A percentile compares a stretch with the other conserved stretches of the same genome.
Evolutionary conservation across 73 alveolate genomes (phyloP).

Genomic region (Durusdinium trenchii): DNA sequence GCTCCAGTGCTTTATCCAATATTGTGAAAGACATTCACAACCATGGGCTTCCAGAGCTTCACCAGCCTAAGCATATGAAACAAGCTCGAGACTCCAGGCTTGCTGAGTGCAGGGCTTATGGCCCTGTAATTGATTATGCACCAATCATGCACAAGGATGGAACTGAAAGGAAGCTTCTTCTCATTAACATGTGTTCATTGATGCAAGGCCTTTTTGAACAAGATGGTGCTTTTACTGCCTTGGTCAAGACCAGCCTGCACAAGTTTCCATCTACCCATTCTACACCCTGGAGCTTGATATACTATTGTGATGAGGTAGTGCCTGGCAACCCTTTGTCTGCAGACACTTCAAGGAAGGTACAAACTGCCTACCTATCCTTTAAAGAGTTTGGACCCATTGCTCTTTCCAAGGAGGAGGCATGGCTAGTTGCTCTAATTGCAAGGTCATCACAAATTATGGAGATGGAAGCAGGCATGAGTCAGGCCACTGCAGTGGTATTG

Average conservation of each 20-base stretch:
- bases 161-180: neutral
- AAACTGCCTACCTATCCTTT: neutral
- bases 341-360: neutral
- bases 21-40: too few species aligned
- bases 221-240: neutral
- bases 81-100: too few species aligned
- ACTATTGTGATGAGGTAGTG: neutral
- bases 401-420: neutral
- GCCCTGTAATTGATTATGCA: too few species aligned
- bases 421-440: neutral
- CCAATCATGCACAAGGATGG: slow-evolving; percentile 14
- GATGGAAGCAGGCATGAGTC: neutral
- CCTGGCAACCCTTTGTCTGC: neutral
- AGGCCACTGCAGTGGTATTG: neutral
- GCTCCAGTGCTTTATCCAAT: too few species aligned
- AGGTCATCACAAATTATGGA: neutral
- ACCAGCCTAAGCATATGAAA: too few species aligned
- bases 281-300: neutral
- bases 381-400: neutral
- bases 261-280: neutral
- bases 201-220: neutral
- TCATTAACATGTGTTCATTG: neutral
- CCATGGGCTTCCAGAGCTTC: too few species aligned
- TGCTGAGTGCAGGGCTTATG: too few species aligned
- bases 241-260: neutral